A percentile compares a stretch with the other conserved stretches of the same genome.
These are phyloP conservation scores for Leccinum uliginosum DNA, from an alignment of 768 basidiomycete species.

Conservation along the genomic window DNA sequence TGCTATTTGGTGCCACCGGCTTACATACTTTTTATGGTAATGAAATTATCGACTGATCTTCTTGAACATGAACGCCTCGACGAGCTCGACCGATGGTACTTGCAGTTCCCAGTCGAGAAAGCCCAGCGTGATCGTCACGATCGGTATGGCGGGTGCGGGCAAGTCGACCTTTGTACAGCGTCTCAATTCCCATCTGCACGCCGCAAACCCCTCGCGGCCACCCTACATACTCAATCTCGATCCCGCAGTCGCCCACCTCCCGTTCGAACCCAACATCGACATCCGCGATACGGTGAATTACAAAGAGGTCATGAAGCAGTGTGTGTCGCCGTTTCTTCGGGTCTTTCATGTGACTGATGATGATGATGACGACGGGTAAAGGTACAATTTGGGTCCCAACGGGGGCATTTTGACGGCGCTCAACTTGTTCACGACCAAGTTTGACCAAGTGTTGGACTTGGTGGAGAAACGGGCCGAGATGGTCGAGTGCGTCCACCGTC, in stretches of 20 bases:
- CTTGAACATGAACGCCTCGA: constrained; percentile 19
- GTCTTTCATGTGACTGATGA: constrained; percentile 12
- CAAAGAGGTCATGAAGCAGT: constrained; percentile 99
- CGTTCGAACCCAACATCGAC: constrained; percentile 96
- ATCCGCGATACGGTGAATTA: constrained; percentile 98
- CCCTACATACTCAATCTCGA: constrained; percentile 98
- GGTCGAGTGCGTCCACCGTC: constrained; percentile 68
- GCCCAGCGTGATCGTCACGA: constrained; percentile 82
- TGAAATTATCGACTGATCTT: background rate
- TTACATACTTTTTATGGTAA: constrained; percentile 16
- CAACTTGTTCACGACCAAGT: constrained; percentile 98
- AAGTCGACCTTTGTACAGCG: constrained; percentile 98
- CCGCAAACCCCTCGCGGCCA: constrained; percentile 53
- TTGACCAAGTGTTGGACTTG: constrained; percentile 90
- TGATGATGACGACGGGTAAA: constrained; percentile 32
- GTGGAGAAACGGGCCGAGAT: constrained; percentile 87
- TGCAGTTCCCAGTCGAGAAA: constrained; percentile 33
- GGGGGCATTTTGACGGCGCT: constrained; percentile 96
- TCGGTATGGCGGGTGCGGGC: constrained; percentile 96
- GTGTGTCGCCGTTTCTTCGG: constrained; percentile 43
- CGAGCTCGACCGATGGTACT: constrained; percentile 1
- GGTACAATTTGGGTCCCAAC: constrained; percentile 98
- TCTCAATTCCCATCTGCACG: constrained; percentile 88
- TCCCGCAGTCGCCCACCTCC: constrained; percentile 87
- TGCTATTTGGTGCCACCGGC: background rate